phyloP scores from a whole-genome alignment of 768 basidiomycete genomes.

The Tricholoma sp. region DNA sequence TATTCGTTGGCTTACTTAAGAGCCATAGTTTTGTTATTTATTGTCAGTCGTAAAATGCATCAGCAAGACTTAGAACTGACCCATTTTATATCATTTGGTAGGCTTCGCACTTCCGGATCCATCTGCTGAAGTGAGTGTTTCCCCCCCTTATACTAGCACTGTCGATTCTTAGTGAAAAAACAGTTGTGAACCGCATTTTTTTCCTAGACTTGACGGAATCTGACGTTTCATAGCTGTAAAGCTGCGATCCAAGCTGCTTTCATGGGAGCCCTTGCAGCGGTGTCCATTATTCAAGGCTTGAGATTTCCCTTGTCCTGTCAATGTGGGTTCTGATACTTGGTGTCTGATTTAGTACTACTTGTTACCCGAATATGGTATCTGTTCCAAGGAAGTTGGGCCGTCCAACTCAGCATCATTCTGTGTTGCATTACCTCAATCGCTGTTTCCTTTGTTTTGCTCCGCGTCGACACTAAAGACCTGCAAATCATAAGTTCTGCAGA shows the following conservation, averaged over 20 bases:
- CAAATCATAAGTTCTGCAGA: conserved; percentile 4
- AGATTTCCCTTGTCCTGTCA: no score
- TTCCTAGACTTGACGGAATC: background rate
- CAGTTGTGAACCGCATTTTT: conserved; percentile 18
- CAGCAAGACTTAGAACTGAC: background rate
- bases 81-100: conserved; percentile 2
- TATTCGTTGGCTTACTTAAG: background rate
- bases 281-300: conserved; percentile 30
- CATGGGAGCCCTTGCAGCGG: no score
- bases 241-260: conserved; percentile 23
- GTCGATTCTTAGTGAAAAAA: background rate
- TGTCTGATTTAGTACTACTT: conserved; percentile 26
- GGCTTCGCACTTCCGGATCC: conserved; percentile 22
- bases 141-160: background rate
- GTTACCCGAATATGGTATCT: conserved; percentile 38
- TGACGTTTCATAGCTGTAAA: conserved; percentile 19
- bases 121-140: conserved; percentile 17
- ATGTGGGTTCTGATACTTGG: background rate
- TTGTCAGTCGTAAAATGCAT: conserved; percentile 10
- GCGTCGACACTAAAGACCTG: conserved; percentile 15
- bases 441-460: conserved; percentile 26
- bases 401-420: conserved; percentile 23
- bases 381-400: conserved; percentile 24
- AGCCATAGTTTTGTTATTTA: conserved; percentile 13
- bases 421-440: conserved; percentile 24